Conservation (phyloP, 2,329 filamentous ascomycete genomes). For the Fusarium sp. region DNA sequence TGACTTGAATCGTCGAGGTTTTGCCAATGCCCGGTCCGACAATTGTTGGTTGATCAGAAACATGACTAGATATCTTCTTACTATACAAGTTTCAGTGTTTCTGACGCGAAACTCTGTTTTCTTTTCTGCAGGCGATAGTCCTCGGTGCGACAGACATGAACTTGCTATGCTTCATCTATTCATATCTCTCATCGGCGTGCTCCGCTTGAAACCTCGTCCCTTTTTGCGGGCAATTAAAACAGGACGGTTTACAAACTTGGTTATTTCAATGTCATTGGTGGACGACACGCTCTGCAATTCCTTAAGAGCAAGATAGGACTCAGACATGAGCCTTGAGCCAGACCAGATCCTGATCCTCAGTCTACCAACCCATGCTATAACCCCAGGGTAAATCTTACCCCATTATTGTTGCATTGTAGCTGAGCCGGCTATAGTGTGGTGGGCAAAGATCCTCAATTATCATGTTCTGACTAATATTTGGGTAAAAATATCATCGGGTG, state of each 20-base stretch:
- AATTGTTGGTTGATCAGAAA: constrained; percentile 4
- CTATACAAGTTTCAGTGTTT: constrained; percentile 28
- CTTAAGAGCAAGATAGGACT: constrained; percentile 6
- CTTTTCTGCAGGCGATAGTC: background rate
- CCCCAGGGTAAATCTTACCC: constrained; percentile 31
- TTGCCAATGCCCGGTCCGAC: constrained; percentile 21
- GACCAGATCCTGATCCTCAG: too few species aligned
- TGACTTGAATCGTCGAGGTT: background rate
- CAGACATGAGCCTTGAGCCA: constrained; percentile 28
- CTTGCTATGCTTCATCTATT: constrained; percentile 9
- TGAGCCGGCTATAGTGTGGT: constrained; percentile 13
- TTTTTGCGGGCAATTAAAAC: constrained; percentile 14
- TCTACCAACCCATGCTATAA: constrained; percentile 10
- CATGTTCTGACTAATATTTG: constrained; percentile 24
- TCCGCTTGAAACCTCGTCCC: constrained; percentile 10
- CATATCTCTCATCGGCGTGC: constrained; percentile 9
- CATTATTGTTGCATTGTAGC: constrained; percentile 18
- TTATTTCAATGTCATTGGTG: constrained; percentile 19
- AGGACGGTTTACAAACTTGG: background rate
- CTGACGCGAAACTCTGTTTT: background rate
- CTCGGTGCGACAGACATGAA: constrained; percentile 9
- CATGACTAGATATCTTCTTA: constrained; percentile 23
- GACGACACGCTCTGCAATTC: background rate
- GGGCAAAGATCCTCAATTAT: constrained; percentile 11
- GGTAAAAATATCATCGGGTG: constrained; percentile 13